Evolutionary conservation across 1,139 yeast genomes (phyloP).

Genomic region (Eremothecium gossypii): DNA sequence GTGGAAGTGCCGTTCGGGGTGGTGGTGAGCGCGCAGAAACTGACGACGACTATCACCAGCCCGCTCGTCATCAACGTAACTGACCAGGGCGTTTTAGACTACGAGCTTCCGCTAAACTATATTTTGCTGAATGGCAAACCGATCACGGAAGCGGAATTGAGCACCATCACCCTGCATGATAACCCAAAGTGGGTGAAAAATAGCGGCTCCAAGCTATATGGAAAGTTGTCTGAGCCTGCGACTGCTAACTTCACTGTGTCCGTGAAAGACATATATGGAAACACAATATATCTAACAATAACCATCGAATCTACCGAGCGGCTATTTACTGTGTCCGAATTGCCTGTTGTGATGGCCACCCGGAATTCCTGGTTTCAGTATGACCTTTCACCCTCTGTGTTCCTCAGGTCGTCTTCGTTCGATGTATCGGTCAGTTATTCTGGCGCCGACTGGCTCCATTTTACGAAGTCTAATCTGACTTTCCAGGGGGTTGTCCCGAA

Average conservation of each 20-base stretch:
- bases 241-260: slow-evolving; percentile 43
- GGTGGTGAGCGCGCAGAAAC: slow-evolving; percentile 78
- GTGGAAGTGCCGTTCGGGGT: slow-evolving; percentile 61
- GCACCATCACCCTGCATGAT: slow-evolving; percentile 39
- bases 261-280: slow-evolving; percentile 54
- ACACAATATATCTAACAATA: slow-evolving; percentile 51
- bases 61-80: slow-evolving; percentile 59
- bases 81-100: slow-evolving; percentile 42
- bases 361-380: slow-evolving; percentile 50
- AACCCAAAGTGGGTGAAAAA: slow-evolving; percentile 58
- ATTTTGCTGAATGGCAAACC: slow-evolving; percentile 51
- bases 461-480: slow-evolving; percentile 50
- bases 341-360: slow-evolving; percentile 60
- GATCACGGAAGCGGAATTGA: slow-evolving; percentile 44
- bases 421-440: slow-evolving; percentile 39
- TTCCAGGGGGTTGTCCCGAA: slow-evolving; percentile 62
- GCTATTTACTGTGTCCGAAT: slow-evolving; percentile 43
- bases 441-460: slow-evolving; percentile 53
- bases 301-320: slow-evolving; percentile 33
- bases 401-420: slow-evolving; percentile 47
- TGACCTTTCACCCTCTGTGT: slow-evolving; percentile 42
- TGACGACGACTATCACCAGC: slow-evolving; percentile 46
- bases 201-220: slow-evolving; percentile 39
- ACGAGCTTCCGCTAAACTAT: slow-evolving; percentile 50
- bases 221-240: slow-evolving; percentile 46